Evolutionary conservation across 305 asterid species (phyloP), one percentile per base, ranked within the genome.

Genomic region (Withania somnifera): DNA sequence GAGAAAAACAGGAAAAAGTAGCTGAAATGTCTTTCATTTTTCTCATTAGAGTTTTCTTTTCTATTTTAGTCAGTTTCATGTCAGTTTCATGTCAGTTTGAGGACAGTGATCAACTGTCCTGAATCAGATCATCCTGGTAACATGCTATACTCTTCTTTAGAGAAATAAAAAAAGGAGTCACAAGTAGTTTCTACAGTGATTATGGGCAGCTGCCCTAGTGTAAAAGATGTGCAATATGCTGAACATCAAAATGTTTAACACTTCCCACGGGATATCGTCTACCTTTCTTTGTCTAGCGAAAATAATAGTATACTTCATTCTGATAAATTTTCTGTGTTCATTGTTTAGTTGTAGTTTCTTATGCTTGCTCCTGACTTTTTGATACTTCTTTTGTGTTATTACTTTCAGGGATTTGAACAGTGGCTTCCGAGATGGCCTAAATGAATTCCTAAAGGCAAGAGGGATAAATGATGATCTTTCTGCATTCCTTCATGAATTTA

Each of bases 401-500:
- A 52, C 45, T 84, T 69, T 57, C 91, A 90, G 93, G 90, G 53
- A 83, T 76, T 40, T 86, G 85, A 79, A 75, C 47, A 68, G 75
- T 38, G 30, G 83, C 81, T 89, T 90, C 81, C 92, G 34, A 47
- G 78, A 58, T 67, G 88, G 82, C 67, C 87, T 90, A 42, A 83
- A 89, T 34, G 51, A 87, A 86, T 90, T 90, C 86, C 83, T 90
- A 82, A 75, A 89, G 45, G 26, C 60, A 51, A 89, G 92, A 53
- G 91, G 93, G 67, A 73, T 90, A 81, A 82, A 86, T 53, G 84
- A 77, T 51, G 90, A 83, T 26, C 90, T 90, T 82, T 85, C 90
- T 24, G 64, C 38, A 22, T 90, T 90, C 83, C 85, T 90, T 89
- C 93, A 89, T 81, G 83, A 79, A 73, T 90, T 84, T 83, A 90